Conservation (phyloP, 2,329 filamentous ascomycete species). For the Colletotrichum sp. region DNA sequence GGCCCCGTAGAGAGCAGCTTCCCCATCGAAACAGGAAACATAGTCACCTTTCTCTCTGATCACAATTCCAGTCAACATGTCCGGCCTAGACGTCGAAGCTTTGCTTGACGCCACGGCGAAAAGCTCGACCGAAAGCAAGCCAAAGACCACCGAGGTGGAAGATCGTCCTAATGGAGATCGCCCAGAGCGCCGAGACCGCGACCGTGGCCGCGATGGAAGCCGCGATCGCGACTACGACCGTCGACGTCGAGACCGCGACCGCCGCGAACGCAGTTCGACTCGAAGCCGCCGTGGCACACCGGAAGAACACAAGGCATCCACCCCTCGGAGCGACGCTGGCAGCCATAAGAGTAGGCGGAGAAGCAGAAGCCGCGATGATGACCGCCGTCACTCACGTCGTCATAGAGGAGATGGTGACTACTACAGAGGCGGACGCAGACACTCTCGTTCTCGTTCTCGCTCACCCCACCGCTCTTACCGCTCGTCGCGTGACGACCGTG, state of each 20-base stretch:
- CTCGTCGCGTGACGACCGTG: constrained; percentile 56
- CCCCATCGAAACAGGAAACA: background rate
- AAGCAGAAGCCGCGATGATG: constrained; percentile 80
- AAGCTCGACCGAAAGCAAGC: constrained; percentile 55
- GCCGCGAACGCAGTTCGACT: constrained; percentile 61
- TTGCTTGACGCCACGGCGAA: constrained; percentile 86
- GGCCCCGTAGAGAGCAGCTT: background rate
- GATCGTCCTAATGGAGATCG: constrained; percentile 63
- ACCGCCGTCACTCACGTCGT: constrained; percentile 75
- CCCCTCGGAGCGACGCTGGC: constrained; percentile 76
- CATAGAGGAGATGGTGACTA: constrained; percentile 74
- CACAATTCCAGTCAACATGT: constrained; percentile 40
- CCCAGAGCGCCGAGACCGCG: constrained; percentile 50
- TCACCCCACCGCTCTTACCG: constrained; percentile 70
- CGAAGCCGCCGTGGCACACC: constrained; percentile 53
- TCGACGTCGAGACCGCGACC: constrained; percentile 53
- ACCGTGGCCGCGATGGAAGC: constrained; percentile 52
- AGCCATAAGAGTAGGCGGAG: constrained; percentile 83
- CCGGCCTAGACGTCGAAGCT: constrained; percentile 79
- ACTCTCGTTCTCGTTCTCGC: constrained; percentile 73
- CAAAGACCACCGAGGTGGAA: constrained; percentile 52
- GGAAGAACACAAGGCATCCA: constrained; percentile 66
- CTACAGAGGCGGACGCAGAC: constrained; percentile 56
- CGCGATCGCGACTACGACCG: constrained; percentile 54
- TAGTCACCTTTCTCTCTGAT: background rate